Base-by-base conservation (phyloP, 1,284 basidiomycete genomes). In the Cutaneotrichosporon cutaneum region DNA sequence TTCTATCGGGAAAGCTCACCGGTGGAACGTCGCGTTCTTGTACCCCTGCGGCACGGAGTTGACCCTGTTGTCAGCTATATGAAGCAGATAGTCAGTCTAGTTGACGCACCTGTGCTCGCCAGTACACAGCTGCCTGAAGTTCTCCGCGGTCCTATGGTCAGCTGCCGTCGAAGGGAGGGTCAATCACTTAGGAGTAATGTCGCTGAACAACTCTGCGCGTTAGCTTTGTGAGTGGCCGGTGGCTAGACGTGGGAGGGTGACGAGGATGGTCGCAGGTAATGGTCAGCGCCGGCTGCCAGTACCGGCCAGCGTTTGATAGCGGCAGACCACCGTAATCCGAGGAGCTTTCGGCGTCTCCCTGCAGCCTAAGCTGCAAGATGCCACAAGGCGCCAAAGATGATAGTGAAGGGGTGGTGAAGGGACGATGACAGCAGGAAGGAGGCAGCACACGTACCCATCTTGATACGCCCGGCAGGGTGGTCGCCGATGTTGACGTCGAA, bases 401-500 rank as follows among this genome's bases (percentile, higher is more conserved):
- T n/a, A n/a, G n/a, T n/a, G n/a, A n/a, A n/a, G n/a, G n/a, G n/a
- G n/a, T n/a, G n/a, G n/a, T n/a, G n/a, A n/a, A n/a, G n/a, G n/a
- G n/a, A n/a, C n/a, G n/a, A n/a, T n/a, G n/a, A n/a, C n/a, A n/a
- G n/a, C n/a, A n/a, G n/a, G n/a, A n/a, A n/a, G n/a, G n/a, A n/a
- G n/a, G n/a, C n/a, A n/a, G n/a, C n/a, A n/a, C n/a, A 67, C 74
- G 44, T 54, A 73, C 74, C 95, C 87, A 98, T 95, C 82, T 97
- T 97, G 72, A 99, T 84, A 27, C 95, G 82, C 4, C 95, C 95
- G 5, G 91, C 92, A 42, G 92, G 89, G 0, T 91, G 94, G 79
- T 98, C 95, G 33, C 95, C 95, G 54, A 98, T 96, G 55, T 90
- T 86, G 65, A 98, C 83, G 77, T 99, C 95, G 85, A 99, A 94